phyloP scores from a whole-genome alignment of 108 stramenopile genomes.

The Skeletonema grethae region DNA sequence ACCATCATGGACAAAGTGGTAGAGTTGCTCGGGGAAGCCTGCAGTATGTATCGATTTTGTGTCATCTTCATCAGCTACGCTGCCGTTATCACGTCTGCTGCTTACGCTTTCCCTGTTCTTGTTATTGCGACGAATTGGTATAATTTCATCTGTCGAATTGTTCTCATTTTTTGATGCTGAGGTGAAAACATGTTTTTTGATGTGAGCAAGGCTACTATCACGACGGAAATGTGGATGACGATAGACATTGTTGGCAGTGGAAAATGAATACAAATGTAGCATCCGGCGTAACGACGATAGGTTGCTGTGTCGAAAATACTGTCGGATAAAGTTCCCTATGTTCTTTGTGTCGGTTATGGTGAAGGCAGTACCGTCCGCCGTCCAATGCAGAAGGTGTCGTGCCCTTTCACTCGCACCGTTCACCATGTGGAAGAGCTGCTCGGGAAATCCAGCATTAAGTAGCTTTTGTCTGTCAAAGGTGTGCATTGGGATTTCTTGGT shows the following conservation, averaged over 20 bases:
- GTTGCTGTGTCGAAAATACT: constrained; percentile 1
- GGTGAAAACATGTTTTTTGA: background rate
- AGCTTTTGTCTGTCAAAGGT: background rate
- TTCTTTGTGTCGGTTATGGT: background rate
- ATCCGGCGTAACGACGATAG: background rate
- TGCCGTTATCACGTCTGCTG: too few relatives aligned
- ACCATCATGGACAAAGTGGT: background rate
- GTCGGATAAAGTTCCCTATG: background rate
- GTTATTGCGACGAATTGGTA: background rate
- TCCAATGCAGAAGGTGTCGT: background rate
- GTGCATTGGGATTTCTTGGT: background rate
- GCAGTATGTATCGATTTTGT: background rate
- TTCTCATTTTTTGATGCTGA: background rate
- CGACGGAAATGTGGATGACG: background rate
- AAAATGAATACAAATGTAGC: background rate
- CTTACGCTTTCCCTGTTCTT: background rate
- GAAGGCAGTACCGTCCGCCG: background rate
- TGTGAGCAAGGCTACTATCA: background rate
- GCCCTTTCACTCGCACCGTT: background rate
- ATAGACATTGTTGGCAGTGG: background rate
- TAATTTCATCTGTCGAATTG: background rate
- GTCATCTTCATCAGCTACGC: background rate
- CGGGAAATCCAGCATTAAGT: background rate
- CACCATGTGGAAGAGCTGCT: background rate
- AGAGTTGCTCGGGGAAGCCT: background rate